A percentile compares a stretch with the other conserved stretches of the same genome.
Evolutionary conservation across 2,329 filamentous ascomycete genomes (phyloP).

Genomic region (Cercospora berteroae): DNA sequence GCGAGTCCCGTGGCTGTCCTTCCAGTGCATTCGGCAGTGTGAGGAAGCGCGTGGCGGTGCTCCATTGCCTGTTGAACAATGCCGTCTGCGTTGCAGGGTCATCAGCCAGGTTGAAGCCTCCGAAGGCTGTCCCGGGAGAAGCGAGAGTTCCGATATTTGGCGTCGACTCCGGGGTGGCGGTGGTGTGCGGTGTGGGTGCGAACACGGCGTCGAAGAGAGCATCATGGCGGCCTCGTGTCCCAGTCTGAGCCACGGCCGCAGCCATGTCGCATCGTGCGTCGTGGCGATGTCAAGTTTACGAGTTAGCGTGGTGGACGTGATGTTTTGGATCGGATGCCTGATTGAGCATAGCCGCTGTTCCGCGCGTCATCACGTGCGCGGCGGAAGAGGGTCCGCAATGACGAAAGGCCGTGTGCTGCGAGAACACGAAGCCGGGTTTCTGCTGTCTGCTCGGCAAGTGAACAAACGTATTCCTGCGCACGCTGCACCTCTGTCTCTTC

Average conservation of each 20-base stretch:
- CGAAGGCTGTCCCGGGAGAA: conserved; percentile 42
- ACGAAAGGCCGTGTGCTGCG: background rate
- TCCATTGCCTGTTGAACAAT: conserved; percentile 46
- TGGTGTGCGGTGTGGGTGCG: conserved; percentile 43
- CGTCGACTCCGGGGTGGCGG: conserved; percentile 46
- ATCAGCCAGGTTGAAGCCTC: conserved; percentile 40
- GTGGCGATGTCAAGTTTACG: background rate
- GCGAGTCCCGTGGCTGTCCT: background rate
- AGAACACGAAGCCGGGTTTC: conserved; percentile 1
- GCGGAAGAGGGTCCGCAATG: conserved; percentile 2
- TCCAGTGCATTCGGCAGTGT: conserved; percentile 10
- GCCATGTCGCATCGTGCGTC: conserved; percentile 19
- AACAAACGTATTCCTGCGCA: conserved; percentile 1
- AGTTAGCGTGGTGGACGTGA: background rate
- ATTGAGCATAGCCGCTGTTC: background rate
- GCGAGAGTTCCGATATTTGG: conserved; percentile 43
- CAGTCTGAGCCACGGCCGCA: conserved; percentile 7
- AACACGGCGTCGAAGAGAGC: conserved; percentile 45
- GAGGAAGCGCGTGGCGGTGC: conserved; percentile 46
- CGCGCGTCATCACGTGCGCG: background rate
- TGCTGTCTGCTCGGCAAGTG: background rate
- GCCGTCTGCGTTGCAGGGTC: conserved; percentile 39
- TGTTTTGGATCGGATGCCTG: conserved; percentile 10
- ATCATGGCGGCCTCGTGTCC: conserved; percentile 12
- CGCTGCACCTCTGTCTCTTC: background rate